A percentile compares a stretch with the other conserved stretches of the same genome.
phyloP scores from a whole-genome alignment of 2,329 filamentous ascomycete genomes.

The Penicillium sp. region DNA sequence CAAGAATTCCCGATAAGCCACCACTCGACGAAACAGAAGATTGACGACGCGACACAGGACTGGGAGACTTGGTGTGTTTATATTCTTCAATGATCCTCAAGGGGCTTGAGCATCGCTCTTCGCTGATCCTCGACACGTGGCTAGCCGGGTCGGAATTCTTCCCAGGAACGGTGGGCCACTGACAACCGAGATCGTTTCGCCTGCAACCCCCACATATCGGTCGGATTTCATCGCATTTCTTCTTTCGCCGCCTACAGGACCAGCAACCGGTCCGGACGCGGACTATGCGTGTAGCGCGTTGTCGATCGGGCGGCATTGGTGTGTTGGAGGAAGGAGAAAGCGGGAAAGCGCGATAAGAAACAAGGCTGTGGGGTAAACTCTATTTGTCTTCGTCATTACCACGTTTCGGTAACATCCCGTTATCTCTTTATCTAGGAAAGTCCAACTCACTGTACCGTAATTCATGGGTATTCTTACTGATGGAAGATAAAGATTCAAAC shows the following conservation, averaged over 20 bases:
- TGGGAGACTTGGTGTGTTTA: constrained; percentile 2
- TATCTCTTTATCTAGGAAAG: no score
- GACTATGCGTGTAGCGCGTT: constrained; percentile 28
- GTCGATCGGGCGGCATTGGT: constrained; percentile 26
- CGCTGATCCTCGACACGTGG: neutral
- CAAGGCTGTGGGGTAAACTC: constrained; percentile 2
- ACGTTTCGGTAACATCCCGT: no score
- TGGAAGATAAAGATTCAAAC: no score
- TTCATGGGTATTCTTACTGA: no score
- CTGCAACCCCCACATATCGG: constrained; percentile 35
- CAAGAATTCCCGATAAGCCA: constrained; percentile 9
- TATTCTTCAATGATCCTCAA: constrained; percentile 7
- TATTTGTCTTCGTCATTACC: neutral
- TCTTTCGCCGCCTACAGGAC: constrained; percentile 33
- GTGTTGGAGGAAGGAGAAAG: neutral
- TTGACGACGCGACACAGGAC: constrained; percentile 13
- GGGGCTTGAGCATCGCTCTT: constrained; percentile 6
- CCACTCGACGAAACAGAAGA: constrained; percentile 16
- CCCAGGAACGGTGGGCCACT: constrained; percentile 26
- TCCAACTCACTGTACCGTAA: no score
- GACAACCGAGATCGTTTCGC: constrained; percentile 30
- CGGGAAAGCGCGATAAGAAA: neutral
- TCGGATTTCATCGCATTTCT: constrained; percentile 36
- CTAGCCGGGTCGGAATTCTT: constrained; percentile 7
- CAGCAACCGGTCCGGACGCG: constrained; percentile 35